Conservation (phyloP, 495 filamentous ascomycete species). For the Massariosphaeria phaeospora region DNA sequence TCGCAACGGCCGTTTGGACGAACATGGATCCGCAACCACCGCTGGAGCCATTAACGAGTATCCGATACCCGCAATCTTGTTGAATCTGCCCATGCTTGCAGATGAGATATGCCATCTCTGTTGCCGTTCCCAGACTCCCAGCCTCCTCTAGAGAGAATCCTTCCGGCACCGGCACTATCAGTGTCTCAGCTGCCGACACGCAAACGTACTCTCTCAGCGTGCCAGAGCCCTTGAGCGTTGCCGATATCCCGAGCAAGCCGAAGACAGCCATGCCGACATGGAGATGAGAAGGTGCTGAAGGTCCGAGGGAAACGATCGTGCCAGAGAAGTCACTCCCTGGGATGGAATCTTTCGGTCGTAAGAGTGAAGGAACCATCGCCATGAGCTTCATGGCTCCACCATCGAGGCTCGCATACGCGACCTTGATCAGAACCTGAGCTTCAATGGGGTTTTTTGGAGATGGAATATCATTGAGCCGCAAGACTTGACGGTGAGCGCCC, state of each 20-base stretch:
- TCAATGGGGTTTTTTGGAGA: constrained; percentile 10
- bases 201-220: constrained; percentile 37
- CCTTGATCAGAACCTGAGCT: constrained; percentile 37
- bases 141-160: constrained; percentile 28
- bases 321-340: constrained; percentile 46
- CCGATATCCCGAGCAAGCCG: constrained; percentile 32
- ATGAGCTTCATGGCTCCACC: constrained; percentile 40
- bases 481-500: constrained; percentile 24
- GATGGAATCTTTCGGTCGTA: constrained; percentile 36
- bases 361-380: constrained; percentile 35
- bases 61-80: constrained; percentile 5
- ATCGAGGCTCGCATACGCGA: constrained; percentile 43
- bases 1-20: constrained; percentile 40
- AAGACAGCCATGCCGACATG: constrained; percentile 35
- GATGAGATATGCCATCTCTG: constrained; percentile 36
- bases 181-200: constrained; percentile 32
- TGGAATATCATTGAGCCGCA: constrained; percentile 21
- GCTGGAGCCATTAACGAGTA: constrained; percentile 42
- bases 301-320: constrained; percentile 35
- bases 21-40: constrained; percentile 42
- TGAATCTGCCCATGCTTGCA: constrained; percentile 26
- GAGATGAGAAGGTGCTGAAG: constrained; percentile 20
- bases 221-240: constrained; percentile 28
- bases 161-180: constrained; percentile 32
- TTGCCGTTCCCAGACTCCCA: constrained; percentile 37